Evolutionary conservation across 352 stramenopile genomes (phyloP).

Genomic region (Phytophthora gonapodyides): DNA sequence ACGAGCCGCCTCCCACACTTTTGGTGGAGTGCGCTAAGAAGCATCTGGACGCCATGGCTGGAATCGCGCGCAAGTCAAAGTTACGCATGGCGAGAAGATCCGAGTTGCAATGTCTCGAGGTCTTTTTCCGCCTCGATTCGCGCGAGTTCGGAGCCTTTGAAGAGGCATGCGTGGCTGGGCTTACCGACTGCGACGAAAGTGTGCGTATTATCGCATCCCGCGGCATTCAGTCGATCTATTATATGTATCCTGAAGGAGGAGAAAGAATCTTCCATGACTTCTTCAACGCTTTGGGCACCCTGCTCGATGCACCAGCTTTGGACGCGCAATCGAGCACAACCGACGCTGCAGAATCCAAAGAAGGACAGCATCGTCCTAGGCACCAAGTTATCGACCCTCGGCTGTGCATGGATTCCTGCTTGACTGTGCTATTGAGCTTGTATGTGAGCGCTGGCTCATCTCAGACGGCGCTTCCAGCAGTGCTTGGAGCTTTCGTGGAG

Average conservation of each 20-base stretch:
- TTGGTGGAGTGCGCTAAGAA: conserved; percentile 50
- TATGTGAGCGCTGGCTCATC: conserved; percentile 74
- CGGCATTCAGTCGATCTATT: conserved; percentile 71
- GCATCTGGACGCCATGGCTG: conserved; percentile 35
- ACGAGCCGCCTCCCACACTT: conserved; percentile 53
- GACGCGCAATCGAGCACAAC: conserved; percentile 3
- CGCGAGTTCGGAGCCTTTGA: conserved; percentile 62
- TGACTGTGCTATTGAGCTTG: conserved; percentile 57
- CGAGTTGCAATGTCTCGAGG: conserved; percentile 60
- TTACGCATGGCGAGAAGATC: conserved; percentile 38
- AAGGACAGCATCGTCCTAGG: conserved; percentile 2
- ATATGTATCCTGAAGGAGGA: conserved; percentile 81
- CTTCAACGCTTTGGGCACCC: conserved; percentile 33
- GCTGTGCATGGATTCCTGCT: conserved; percentile 40
- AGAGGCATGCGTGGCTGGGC: conserved; percentile 43
- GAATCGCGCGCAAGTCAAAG: conserved; percentile 19
- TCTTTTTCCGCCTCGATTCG: conserved; percentile 68
- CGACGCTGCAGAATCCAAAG: not conserved
- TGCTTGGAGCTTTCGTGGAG: conserved; percentile 54
- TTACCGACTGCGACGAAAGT: conserved; percentile 57
- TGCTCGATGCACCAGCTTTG: conserved; percentile 30
- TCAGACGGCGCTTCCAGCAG: conserved; percentile 53
- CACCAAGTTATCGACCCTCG: conserved; percentile 23
- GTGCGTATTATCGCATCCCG: conserved; percentile 58
- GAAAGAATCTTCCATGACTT: conserved; percentile 62